phyloP scores from a whole-genome alignment of 1,284 basidiomycete genomes.

The Polyporus tsugae region DNA sequence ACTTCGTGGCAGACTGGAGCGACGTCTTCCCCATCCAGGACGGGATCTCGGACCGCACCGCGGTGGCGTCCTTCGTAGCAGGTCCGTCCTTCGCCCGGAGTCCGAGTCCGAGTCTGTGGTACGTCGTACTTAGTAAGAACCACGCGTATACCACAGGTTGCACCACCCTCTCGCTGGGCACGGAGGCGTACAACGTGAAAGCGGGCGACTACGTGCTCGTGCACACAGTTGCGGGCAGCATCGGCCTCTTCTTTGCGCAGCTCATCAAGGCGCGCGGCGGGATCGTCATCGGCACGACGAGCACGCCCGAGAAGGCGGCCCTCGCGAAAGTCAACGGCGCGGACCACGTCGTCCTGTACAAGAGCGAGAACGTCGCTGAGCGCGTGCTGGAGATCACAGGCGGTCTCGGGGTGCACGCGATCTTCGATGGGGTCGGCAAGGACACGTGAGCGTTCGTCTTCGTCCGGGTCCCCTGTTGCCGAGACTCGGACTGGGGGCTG shows the following conservation, averaged over 20 bases:
- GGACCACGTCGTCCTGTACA: conserved; percentile 88
- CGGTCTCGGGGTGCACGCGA: conserved; percentile 85
- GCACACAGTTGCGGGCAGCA: conserved; percentile 91
- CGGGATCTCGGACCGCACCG: neutral
- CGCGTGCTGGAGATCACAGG: conserved; percentile 82
- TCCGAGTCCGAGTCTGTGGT: no score
- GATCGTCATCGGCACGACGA: conserved; percentile 93
- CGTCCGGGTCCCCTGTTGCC: conserved; percentile 20
- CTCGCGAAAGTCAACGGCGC: conserved; percentile 85
- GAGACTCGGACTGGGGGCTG: neutral
- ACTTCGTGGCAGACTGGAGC: neutral
- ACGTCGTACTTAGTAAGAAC: no score
- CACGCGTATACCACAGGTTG: conserved; percentile 61
- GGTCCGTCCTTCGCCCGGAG: no score
- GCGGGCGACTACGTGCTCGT: conserved; percentile 79
- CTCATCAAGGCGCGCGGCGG: conserved; percentile 78
- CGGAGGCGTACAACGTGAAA: conserved; percentile 87
- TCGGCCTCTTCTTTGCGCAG: conserved; percentile 71
- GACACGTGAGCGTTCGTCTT: conserved; percentile 67
- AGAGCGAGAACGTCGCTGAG: conserved; percentile 71
- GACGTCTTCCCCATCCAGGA: neutral
- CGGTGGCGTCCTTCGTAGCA: neutral
- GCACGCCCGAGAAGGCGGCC: conserved; percentile 86
- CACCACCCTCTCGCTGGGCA: conserved; percentile 83
- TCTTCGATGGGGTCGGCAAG: conserved; percentile 96